A percentile compares a stretch with the other conserved stretches of the same genome.
Conservation (phyloP, 257 asterid genomes). For the Solanum piurae region DNA sequence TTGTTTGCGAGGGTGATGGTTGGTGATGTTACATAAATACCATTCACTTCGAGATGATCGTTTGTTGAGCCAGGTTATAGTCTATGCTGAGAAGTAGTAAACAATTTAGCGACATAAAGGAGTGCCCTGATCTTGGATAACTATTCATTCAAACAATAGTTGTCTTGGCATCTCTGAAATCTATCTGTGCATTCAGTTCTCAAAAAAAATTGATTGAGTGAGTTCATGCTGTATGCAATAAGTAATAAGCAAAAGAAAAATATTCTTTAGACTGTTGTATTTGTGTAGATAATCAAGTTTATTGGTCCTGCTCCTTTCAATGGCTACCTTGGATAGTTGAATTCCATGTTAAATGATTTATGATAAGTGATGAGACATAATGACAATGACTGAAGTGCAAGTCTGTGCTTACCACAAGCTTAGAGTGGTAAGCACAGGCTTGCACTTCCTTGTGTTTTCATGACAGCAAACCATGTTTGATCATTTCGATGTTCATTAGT, state of each 20-base stretch:
- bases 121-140: not conserved
- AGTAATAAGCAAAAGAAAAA: not conserved
- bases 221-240: not conserved
- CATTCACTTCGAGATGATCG: not conserved
- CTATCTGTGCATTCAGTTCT: not conserved
- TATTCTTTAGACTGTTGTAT: not conserved
- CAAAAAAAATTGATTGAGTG: not conserved
- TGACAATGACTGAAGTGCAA: not conserved
- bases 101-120: not conserved
- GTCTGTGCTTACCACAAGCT: not conserved
- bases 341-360: not conserved
- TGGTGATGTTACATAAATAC: not conserved
- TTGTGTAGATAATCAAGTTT: not conserved
- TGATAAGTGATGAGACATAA: not conserved
- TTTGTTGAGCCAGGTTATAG: not conserved
- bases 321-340: not conserved
- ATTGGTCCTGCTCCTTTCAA: not conserved
- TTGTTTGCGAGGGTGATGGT: not conserved
- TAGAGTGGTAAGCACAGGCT: too few species aligned
- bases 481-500: not conserved
- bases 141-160: not conserved
- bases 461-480: not conserved
- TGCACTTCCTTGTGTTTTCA: not conserved
- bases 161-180: not conserved
- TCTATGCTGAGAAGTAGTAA: not conserved